These are phyloP conservation scores for Ophiocordyceps unilateralis DNA, from an alignment of 2,329 filamentous ascomycete species.

Conservation along the genomic window DNA sequence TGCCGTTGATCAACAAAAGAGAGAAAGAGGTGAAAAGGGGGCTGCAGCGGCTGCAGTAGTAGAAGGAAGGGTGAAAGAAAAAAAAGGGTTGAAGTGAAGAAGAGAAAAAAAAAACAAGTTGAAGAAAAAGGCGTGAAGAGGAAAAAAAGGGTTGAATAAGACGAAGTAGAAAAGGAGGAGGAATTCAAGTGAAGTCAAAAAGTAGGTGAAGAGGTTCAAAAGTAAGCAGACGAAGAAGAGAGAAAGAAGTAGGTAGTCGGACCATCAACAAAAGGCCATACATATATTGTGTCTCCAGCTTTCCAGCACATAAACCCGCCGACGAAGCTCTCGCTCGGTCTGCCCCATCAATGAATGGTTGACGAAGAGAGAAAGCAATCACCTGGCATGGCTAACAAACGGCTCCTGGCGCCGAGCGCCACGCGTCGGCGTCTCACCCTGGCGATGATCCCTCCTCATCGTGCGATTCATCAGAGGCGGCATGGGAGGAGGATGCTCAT, in stretches of 20 bases:
- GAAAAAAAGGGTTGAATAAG: background rate
- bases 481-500: constrained; percentile 7
- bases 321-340: background rate
- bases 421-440: background rate
- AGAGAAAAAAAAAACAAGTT: background rate
- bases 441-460: constrained; percentile 1
- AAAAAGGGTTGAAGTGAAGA: background rate
- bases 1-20: background rate
- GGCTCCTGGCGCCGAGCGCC: background rate
- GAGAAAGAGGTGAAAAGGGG: background rate
- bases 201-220: background rate
- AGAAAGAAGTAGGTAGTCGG: background rate
- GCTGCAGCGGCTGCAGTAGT: background rate
- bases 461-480: constrained; percentile 14
- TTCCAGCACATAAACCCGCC: background rate
- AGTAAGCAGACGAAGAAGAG: background rate
- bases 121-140: background rate
- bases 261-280: background rate
- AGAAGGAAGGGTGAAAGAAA: background rate
- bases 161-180: background rate
- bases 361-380: background rate
- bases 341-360: background rate
- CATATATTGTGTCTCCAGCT: background rate
- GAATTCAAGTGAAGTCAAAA: background rate
- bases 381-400: background rate